A percentile compares a stretch with the other conserved stretches of the same genome.
These are phyloP conservation scores for Colletotrichum sp. DNA, from an alignment of 2,329 filamentous ascomycete species.

Conservation along the genomic window DNA sequence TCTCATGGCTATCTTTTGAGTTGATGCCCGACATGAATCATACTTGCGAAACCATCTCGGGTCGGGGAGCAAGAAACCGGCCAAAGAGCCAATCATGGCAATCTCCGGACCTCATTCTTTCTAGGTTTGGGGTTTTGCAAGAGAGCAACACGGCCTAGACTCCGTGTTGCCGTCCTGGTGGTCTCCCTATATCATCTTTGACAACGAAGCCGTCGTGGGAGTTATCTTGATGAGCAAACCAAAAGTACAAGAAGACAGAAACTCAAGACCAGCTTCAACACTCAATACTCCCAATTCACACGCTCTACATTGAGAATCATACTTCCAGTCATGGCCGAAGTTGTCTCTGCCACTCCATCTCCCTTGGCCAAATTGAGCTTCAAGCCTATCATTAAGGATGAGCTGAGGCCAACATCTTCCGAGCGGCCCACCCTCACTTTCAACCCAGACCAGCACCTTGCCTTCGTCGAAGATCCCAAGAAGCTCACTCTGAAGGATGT, in stretches of 20 bases:
- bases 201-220: neutral
- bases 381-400: neutral
- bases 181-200: neutral
- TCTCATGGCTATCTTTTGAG: neutral
- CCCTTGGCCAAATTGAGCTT: neutral
- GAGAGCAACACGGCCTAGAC: neutral
- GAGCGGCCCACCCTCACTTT: constrained; percentile 39
- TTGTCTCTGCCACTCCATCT: neutral
- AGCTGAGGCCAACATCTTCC: neutral
- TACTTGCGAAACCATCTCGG: neutral
- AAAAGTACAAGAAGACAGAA: neutral
- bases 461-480: constrained; percentile 52
- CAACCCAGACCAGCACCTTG: constrained; percentile 58
- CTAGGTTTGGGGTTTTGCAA: neutral
- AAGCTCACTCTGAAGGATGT: constrained; percentile 66
- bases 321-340: neutral
- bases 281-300: neutral
- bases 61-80: neutral
- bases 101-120: neutral
- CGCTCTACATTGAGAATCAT: neutral
- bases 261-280: neutral
- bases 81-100: neutral
- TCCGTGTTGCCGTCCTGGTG: neutral
- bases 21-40: neutral
- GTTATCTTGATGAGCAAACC: too few species aligned